phyloP scores from a whole-genome alignment of 192 early-diverging fungal genomes.

The Coemansia sp. region DNA sequence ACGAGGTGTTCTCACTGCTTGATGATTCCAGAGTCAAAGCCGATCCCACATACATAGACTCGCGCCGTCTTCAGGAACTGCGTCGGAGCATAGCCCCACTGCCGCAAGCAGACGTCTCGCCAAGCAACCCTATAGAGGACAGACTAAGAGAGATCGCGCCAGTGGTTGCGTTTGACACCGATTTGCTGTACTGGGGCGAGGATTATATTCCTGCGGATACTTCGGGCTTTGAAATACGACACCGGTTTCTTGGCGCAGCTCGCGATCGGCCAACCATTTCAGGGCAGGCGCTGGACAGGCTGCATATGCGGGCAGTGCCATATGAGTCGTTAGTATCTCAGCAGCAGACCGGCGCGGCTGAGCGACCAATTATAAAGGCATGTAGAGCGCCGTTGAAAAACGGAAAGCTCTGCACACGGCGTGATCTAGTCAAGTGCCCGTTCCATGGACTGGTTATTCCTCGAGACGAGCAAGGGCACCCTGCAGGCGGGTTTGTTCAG shows the following conservation, averaged over 20 bases:
- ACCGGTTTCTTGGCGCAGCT: constrained; percentile 66
- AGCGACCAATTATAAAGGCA: constrained; percentile 50
- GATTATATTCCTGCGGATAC: constrained; percentile 60
- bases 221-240: constrained; percentile 56
- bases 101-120: neutral
- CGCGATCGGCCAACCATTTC: constrained; percentile 62
- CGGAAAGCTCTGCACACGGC: constrained; percentile 63
- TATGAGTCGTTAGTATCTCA: constrained; percentile 28
- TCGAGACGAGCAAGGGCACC: constrained; percentile 56
- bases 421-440: constrained; percentile 67
- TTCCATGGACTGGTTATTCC: constrained; percentile 64
- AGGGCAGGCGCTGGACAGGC: constrained; percentile 49
- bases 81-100: neutral
- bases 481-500: neutral
- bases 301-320: constrained; percentile 61
- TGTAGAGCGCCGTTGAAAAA: constrained; percentile 64
- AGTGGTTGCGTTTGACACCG: constrained; percentile 64
- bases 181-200: constrained; percentile 68
- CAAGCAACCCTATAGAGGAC: constrained; percentile 33
- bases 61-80: constrained; percentile 9
- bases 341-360: neutral
- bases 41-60: constrained; percentile 31
- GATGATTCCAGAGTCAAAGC: constrained; percentile 14
- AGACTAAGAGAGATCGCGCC: constrained; percentile 61
- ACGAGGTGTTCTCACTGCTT: constrained; percentile 38